Base-by-base conservation (phyloP, 495 filamentous ascomycete genomes). In the Podospora didyma region DNA sequence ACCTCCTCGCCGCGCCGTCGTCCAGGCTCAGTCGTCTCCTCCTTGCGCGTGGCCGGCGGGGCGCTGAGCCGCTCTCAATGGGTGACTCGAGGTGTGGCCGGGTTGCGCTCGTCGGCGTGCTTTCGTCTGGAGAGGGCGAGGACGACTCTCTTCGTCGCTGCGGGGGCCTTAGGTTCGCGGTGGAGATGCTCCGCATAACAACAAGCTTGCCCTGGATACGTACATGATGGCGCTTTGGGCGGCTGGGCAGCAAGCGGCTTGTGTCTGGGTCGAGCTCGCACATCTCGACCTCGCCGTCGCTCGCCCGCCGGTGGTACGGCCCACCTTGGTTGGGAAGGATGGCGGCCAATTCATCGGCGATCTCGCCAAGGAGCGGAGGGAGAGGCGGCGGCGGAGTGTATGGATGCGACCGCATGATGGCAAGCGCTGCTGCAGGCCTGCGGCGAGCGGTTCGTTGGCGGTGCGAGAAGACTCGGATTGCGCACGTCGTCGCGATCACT, bases 271-370 rank as follows among this genome's bases (percentile, higher is more conserved):
- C 75, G 0, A 76, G 56, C 14, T 78, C 57, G 17, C 69, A 59
- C 5, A 81, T 66, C 11, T 80, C 65, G 19, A 76, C 70, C 41
- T 60, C 61, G 47, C 41, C 42, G 34, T 54, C 59, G 48, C 39
- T 45, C 4, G 53, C 54, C 9, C 44, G 39, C 46, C 49, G 54
- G 19, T 34, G 74, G 55, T 28, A 45, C 23, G 22, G 63, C 58
- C 45, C 45, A 19, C 75, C 76, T 45, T 79, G 70, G 51, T 82
- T 76, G 24, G 82, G 71, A 0, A 83, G 74, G 23, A 77, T 73
- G 39, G 72, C 66, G 14, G 79, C 72, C 21, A 79, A 54, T 46
- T 80, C 75, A 26, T 69, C 67, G 20, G 80, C 77, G 21, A 81
- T 57, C 46, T 78, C 75, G 45, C 69, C 56, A 12, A 77, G 73